A percentile compares a stretch with the other conserved stretches of the same genome.
Conservation (phyloP, 2,329 filamentous ascomycete species). For the Amauroascus verrucosus region DNA sequence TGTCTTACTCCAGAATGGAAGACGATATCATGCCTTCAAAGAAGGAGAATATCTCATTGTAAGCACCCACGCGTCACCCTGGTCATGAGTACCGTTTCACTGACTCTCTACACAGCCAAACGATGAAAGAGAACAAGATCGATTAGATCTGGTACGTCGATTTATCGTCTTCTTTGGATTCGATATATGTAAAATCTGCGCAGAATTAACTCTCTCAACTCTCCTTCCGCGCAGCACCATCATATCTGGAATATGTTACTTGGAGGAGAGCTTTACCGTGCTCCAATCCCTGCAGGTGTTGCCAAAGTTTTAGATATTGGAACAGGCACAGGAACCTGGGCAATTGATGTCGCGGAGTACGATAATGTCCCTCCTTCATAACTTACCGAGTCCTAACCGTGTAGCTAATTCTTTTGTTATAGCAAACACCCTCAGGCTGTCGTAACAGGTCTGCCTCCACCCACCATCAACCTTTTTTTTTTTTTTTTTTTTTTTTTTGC, state of each 20-base stretch:
- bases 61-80: not conserved
- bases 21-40: conserved; percentile 13
- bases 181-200: not conserved
- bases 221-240: conserved; percentile 14
- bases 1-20: conserved; percentile 7
- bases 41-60: conserved; percentile 13
- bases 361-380: not conserved
- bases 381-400: not conserved
- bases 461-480: too few relatives aligned
- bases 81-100: not conserved
- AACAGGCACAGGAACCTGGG: conserved; percentile 18
- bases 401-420: not conserved
- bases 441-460: conserved; percentile 8
- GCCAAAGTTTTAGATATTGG: conserved; percentile 15
- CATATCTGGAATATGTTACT: conserved; percentile 20
- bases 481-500: not conserved
- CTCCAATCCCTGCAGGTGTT: conserved; percentile 21
- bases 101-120: conserved; percentile 1
- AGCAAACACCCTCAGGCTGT: conserved; percentile 10
- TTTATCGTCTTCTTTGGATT: not conserved
- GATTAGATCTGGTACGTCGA: conserved; percentile 4
- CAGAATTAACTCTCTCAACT: not conserved
- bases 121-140: conserved; percentile 7
- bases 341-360: conserved; percentile 17
- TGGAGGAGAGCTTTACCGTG: conserved; percentile 18